Evolutionary conservation across 768 basidiomycete species (phyloP), one percentile per base, ranked within the genome.

Genomic region (Grammothele lineata): DNA sequence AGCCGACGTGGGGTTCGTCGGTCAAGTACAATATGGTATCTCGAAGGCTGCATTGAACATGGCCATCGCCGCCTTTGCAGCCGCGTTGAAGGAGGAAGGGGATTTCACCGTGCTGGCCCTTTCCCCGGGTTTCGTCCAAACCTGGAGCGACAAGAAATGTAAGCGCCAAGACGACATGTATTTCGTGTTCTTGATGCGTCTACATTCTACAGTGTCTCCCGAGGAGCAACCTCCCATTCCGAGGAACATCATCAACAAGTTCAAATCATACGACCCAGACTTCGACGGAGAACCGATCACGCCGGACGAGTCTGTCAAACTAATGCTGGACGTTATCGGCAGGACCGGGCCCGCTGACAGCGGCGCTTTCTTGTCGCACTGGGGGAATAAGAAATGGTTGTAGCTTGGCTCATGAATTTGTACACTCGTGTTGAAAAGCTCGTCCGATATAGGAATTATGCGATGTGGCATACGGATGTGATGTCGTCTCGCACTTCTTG

Each of bases 21-120:
- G n/a, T n/a, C n/a, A n/a, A n/a, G n/a, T n/a, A n/a, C n/a, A n/a
- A 7, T 74, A 74, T 56, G 45, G 56, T 22, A 57, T 68, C 23
- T 62, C 69, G 43, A 72, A 74, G 57, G 63, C 65, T 4, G 71
- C 66, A 2, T 26, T 68, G 8, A 67, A 71, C 47, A 61, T 70
- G 59, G 67, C 57, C 19, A 53, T 63, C 10, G 66, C 61, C 15
- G 70, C 70, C 50, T 73, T 67, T 45, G 67, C 70, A 4, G 37
- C 33, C 22, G 43, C 40, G 49, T 35, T 43, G n/a, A n/a, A n/a
- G 27, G 38, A 33, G n/a, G 43, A 50, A 3, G 67, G 70, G 39
- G 69, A 67, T 15, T 58, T 70, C 48, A 37, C 61, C 2, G 67
- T 71, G 62, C 58, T 72, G 14, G 55, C 66, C 5, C 43, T 72